These are phyloP conservation scores for Bretschneidera sinensis DNA, from an alignment of 345 rosid species.

Conservation along the genomic window DNA sequence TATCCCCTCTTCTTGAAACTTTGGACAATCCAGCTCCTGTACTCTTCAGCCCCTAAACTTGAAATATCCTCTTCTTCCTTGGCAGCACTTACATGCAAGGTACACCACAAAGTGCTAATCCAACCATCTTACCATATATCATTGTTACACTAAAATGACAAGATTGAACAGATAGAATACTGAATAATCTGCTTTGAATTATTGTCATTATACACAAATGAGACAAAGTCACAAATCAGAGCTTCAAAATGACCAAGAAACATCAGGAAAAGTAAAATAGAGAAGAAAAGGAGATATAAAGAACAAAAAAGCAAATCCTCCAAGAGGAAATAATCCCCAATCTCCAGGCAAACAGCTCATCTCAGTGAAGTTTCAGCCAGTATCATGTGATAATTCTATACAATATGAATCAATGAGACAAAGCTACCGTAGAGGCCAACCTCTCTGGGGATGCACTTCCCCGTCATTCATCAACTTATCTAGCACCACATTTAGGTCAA, in stretches of 20 bases:
- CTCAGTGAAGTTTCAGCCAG: neutral
- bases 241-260: neutral
- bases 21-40: no score
- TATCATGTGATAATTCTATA: constrained; percentile 21
- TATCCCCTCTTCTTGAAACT: no score
- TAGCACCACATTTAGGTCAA: constrained; percentile 82
- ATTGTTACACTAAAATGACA: neutral
- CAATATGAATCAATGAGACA: constrained; percentile 12
- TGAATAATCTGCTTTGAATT: no score
- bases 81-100: no score
- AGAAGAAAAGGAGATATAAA: no score
- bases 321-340: constrained; percentile 6
- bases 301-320: neutral
- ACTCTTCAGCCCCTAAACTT: no score
- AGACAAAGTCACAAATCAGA: neutral
- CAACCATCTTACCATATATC: no score
- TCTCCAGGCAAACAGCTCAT: constrained; percentile 1
- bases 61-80: no score
- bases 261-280: neutral
- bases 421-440: constrained; percentile 65
- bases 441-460: constrained; percentile 65
- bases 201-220: neutral
- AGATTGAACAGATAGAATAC: neutral
- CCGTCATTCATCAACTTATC: constrained; percentile 92
- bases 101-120: no score